These are phyloP conservation scores for Candida koratica DNA, from an alignment of 805 yeast genomes.

Conservation along the genomic window DNA sequence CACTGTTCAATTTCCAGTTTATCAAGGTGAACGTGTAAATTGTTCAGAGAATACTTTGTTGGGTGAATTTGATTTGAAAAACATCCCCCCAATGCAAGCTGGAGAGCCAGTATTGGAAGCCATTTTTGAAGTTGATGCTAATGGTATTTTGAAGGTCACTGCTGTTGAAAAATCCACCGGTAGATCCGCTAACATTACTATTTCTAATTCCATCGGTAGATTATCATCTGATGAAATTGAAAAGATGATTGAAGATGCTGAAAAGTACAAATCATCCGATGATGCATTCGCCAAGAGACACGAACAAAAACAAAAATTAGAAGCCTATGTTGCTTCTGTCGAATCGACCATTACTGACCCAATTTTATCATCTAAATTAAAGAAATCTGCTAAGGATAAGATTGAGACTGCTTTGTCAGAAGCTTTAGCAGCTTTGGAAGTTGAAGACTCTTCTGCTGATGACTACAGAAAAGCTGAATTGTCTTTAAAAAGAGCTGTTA, in stretches of 20 bases:
- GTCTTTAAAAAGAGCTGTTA: conserved; percentile 97
- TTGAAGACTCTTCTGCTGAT: conserved; percentile 94
- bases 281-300: conserved; percentile 99
- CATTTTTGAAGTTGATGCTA: conserved; percentile 48
- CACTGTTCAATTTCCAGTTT: conserved; percentile 49
- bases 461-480: conserved; percentile 99
- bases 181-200: conserved; percentile 48
- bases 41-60: conserved; percentile 48
- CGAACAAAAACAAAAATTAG: conserved; percentile 98
- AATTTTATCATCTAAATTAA: conserved; percentile 93
- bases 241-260: conserved; percentile 47
- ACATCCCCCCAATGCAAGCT: conserved; percentile 49
- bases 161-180: conserved; percentile 49
- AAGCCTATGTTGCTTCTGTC: conserved; percentile 94
- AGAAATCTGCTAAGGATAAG: conserved; percentile 96
- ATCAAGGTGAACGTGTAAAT: conserved; percentile 52
- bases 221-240: conserved; percentile 47
- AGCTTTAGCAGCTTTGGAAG: conserved; percentile 95
- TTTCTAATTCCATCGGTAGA: conserved; percentile 49
- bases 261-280: conserved; percentile 88
- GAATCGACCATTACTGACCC: conserved; percentile 98
- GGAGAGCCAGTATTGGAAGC: conserved; percentile 50
- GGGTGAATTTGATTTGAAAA: conserved; percentile 50
- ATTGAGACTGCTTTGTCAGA: conserved; percentile 97
- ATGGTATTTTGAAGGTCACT: conserved; percentile 49